phyloP scores from a whole-genome alignment of 768 basidiomycete species.

The Trametes cubensis region DNA sequence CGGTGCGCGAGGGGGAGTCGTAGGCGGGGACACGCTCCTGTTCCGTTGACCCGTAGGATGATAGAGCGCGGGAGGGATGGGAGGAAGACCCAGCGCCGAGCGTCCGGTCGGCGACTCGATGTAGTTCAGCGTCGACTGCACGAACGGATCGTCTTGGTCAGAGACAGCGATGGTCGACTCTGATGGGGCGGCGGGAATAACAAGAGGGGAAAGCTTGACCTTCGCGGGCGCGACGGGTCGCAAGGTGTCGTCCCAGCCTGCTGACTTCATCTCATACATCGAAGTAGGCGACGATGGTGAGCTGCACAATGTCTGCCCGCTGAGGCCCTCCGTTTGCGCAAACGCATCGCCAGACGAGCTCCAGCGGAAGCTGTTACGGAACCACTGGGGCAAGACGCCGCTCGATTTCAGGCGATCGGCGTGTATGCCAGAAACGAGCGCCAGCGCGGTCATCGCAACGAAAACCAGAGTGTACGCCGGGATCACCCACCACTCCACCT shows the following conservation, averaged over 20 bases:
- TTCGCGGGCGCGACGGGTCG: conserved; percentile 6
- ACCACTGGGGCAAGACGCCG: conserved; percentile 22
- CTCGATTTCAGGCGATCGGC: conserved; percentile 18
- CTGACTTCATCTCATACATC: conserved; percentile 25
- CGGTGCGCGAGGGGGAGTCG: conserved; percentile 2
- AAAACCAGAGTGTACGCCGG: conserved; percentile 22
- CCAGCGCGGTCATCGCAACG: conserved; percentile 14
- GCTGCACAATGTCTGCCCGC: conserved; percentile 19
- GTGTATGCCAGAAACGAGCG: conserved; percentile 11
- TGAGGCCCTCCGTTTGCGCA: conserved; percentile 12
- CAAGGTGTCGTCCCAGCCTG: conserved; percentile 26
- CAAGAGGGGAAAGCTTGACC: conserved; percentile 20
- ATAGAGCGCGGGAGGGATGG: conserved; percentile 13
- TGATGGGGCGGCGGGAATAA: conserved; percentile 13
- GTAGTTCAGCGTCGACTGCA: conserved; percentile 30
- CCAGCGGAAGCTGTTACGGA: conserved; percentile 8
- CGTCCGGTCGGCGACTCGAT: conserved; percentile 32
- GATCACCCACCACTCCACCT: conserved; percentile 25
- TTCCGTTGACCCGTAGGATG: not conserved
- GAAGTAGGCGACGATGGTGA: conserved; percentile 23
- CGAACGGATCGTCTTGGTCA: conserved; percentile 31
- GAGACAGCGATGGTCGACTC: conserved; percentile 15
- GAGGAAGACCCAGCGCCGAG: conserved; percentile 24
- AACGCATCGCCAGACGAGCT: conserved; percentile 10
- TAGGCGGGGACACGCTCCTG: not conserved